Percentiles rank a stretch among this genome's conserved stretches.
Conservation (phyloP, 257 asterid genomes). For the Nicotiana undulata region DNA sequence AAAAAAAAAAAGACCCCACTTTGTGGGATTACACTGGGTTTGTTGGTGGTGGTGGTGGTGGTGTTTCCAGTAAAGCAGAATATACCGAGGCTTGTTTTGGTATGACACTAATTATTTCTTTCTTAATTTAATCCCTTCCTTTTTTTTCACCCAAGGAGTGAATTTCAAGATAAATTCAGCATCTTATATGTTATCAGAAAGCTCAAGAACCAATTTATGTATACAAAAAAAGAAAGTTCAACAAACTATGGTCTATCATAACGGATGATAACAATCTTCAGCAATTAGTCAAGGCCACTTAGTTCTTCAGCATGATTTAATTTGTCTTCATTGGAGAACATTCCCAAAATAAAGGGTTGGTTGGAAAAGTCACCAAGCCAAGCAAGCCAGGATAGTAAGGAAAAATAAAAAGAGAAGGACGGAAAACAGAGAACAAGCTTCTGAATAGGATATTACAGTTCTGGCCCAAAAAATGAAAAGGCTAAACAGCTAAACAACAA, state of each 20-base stretch:
- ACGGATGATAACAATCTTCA: neutral
- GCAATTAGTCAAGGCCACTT: too few relatives aligned
- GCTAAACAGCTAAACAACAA: neutral
- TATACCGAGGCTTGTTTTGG: neutral
- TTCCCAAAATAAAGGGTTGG: neutral
- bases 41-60: too few relatives aligned
- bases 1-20: too few relatives aligned
- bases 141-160: neutral
- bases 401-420: too few relatives aligned
- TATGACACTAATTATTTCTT: neutral
- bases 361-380: neutral
- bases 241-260: neutral
- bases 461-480: neutral
- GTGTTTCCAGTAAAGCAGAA: neutral
- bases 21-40: too few relatives aligned
- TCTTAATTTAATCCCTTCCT: neutral
- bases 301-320: too few relatives aligned
- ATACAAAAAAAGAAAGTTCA: neutral
- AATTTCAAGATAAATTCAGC: neutral
- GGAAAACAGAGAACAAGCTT: too few relatives aligned
- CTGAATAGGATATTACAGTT: neutral
- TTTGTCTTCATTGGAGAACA: neutral
- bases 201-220: neutral
- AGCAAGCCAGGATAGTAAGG: too few relatives aligned
- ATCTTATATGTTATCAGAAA: neutral